A percentile compares a stretch with the other conserved stretches of the same genome.
These are phyloP conservation scores for Blepharisma stoltei DNA, from an alignment of 73 alveolate genomes.

Conservation along the genomic window DNA sequence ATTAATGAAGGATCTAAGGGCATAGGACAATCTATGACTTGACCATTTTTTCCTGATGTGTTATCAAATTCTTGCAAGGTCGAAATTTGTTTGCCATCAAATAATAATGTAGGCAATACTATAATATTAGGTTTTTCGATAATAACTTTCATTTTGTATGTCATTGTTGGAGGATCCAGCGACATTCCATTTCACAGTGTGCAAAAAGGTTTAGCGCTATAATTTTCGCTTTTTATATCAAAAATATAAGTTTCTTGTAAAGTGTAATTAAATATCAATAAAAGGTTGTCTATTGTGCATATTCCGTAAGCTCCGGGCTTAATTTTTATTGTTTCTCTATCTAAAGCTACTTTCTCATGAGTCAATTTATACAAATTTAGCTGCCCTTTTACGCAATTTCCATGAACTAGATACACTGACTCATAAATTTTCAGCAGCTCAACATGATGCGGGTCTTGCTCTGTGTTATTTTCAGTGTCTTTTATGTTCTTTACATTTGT, in stretches of 20 bases:
- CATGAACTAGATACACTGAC: not conserved
- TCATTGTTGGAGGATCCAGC: not conserved
- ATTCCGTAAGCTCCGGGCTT: conserved; percentile 4
- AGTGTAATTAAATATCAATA: not conserved
- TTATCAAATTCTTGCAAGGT: not conserved
- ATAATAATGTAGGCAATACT: not conserved
- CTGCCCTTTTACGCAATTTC: not conserved
- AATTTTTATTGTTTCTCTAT: not conserved
- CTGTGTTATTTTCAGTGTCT: not conserved
- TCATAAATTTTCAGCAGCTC: not conserved
- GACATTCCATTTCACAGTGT: not conserved
- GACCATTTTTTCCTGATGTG: not conserved
- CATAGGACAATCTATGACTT: not conserved
- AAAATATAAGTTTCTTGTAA: conserved; percentile 4
- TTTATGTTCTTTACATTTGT: not conserved
- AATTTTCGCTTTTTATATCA: conserved; percentile 4
- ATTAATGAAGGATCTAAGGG: not conserved
- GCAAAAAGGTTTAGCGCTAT: not conserved
- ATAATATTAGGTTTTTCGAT: conserved; percentile 9
- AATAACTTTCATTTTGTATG: not conserved
- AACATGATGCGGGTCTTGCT: not conserved
- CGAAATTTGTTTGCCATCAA: not conserved
- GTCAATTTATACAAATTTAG: not conserved
- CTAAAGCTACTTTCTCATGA: not conserved
- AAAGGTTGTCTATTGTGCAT: not conserved